Conservation (phyloP, 345 rosid species). For the Pistacia integerrima region DNA sequence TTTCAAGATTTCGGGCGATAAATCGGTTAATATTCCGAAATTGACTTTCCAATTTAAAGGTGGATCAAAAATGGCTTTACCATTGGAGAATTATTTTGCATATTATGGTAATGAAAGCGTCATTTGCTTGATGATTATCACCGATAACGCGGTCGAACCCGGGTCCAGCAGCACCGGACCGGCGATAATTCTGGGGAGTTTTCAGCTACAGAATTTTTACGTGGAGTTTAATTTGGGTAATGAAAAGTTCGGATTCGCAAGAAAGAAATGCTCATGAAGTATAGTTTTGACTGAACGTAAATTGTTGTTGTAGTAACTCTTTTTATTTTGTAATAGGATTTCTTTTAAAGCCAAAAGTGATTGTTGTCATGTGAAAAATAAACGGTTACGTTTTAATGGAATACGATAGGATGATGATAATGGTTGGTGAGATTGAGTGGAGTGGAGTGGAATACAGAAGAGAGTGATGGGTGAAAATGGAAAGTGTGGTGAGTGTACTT, state of each 20-base stretch:
- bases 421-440: no score
- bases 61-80: conserved; percentile 74
- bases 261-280: conserved; percentile 47
- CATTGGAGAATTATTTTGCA: conserved; percentile 60
- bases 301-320: no score
- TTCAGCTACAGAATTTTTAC: conserved; percentile 78
- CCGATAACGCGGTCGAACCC: conserved; percentile 30
- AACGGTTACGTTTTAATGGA: no score
- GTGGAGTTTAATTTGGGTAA: conserved; percentile 76
- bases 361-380: no score
- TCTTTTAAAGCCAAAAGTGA: no score
- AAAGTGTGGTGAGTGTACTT: no score
- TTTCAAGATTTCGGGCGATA: conserved; percentile 55
- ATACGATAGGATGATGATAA: no score
- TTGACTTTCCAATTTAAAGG: conserved; percentile 71
- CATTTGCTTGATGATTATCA: conserved; percentile 53
- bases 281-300: neutral
- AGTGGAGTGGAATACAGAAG: no score
- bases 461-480: no score
- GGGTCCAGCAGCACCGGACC: conserved; percentile 48
- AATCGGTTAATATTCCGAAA: conserved; percentile 41
- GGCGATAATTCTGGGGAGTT: conserved; percentile 78
- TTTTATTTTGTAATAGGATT: no score
- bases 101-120: conserved; percentile 33
- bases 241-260: conserved; percentile 69